Evolutionary conservation across 371 early-diverging fungal genomes (phyloP), one percentile per base, ranked within the genome.

Genomic region (Rhizopus microsporus): DNA sequence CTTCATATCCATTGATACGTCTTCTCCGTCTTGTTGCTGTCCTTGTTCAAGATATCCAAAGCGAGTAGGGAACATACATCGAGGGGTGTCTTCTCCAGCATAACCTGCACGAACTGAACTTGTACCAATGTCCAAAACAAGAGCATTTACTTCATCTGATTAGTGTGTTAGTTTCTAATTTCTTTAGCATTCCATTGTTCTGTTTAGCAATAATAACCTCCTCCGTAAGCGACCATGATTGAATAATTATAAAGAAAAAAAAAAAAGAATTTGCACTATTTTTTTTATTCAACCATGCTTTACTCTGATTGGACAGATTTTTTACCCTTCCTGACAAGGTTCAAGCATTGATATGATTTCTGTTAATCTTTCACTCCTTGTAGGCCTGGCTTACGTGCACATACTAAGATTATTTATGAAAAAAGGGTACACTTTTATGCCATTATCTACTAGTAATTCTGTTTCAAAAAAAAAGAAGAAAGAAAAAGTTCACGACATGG

Each of bases 71-170:
- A 93, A 90, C 52, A 93, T 88, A 4, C 85, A 88, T 58, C 87
- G 84, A 9, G 98, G 97, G 42, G 87, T 77, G 68, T 98, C 97
- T 63, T 97, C 97, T 51, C 98, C 98, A n/a, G 96, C 94, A 75
- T 93, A 95, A 45, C 98, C 98, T 29, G 93, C 93, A 50, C 92
- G 90, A 42, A 90, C 89, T 78, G 85, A 84, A 35, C 86, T 79
- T 55, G 91, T 83, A 17, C 98, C 98, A 35, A 96, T 77, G 69
- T 97, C 97, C 59, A 97, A 65, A 40, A 97, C 96, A 44, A 96
- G 67, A 8, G 95, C 95, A 45, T 90, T 86, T 44, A 96, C 95
- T 76, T 96, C 96, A 82, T 95, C 96, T 92, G 67, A n/a, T 17
- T 5, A 37, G 16, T 57, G 51, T 46, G 43, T 53, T 33, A 35